A percentile compares a stretch with the other conserved stretches of the same genome.
These are phyloP conservation scores for Kodamaea sp. DNA, from an alignment of 1,139 yeast species.

Conservation along the genomic window DNA sequence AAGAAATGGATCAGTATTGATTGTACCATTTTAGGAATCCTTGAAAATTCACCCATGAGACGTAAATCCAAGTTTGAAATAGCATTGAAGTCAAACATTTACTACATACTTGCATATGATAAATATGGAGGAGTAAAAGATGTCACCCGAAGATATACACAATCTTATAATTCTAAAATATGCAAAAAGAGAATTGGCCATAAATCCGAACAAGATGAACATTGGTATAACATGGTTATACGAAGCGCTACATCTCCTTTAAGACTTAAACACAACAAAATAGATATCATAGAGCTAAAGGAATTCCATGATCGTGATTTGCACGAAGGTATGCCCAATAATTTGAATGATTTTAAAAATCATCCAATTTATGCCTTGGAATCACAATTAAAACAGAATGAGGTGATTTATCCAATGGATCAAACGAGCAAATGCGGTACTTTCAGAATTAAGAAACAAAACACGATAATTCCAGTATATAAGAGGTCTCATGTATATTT, in stretches of 20 bases:
- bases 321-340: conserved; percentile 85
- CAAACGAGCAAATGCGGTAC: conserved; percentile 62
- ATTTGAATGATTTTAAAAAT: conserved; percentile 73
- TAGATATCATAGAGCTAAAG: conserved; percentile 66
- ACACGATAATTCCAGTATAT: conserved; percentile 53
- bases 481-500: conserved; percentile 60
- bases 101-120: conserved; percentile 79
- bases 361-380: conserved; percentile 89
- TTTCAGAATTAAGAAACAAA: conserved; percentile 38
- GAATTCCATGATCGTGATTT: conserved; percentile 66
- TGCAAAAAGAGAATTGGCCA: conserved; percentile 65
- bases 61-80: conserved; percentile 72
- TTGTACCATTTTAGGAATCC: conserved; percentile 59
- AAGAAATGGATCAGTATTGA: conserved; percentile 84
- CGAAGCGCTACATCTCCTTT: conserved; percentile 25
- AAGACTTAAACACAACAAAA: conserved; percentile 33
- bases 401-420: conserved; percentile 66
- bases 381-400: conserved; percentile 66
- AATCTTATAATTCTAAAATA: conserved; percentile 67
- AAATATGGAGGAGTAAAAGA: conserved; percentile 64
- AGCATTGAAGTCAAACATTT: conserved; percentile 56
- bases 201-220: conserved; percentile 50
- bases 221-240: conserved; percentile 59
- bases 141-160: conserved; percentile 80
- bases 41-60: conserved; percentile 63